A percentile compares a stretch with the other conserved stretches of the same genome.
These are phyloP conservation scores for Neospermospora avenae DNA, from an alignment of 2,329 filamentous ascomycete species.

Conservation along the genomic window DNA sequence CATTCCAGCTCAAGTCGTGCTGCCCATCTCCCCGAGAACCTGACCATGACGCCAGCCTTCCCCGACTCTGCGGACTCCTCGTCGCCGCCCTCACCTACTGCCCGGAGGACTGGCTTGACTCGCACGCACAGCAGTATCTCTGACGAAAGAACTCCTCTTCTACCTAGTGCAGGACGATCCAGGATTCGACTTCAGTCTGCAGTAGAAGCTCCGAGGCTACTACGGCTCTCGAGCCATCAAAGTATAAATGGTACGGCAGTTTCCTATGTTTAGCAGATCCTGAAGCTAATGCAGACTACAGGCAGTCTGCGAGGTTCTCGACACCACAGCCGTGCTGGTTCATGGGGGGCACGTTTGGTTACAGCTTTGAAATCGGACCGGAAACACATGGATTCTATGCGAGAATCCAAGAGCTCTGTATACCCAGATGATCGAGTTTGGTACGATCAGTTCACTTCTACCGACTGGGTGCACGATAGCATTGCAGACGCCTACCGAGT, in stretches of 20 bases:
- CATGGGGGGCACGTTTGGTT: conserved; percentile 59
- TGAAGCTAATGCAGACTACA: conserved; percentile 17
- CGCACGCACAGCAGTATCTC: conserved; percentile 22
- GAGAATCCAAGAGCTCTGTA: conserved; percentile 62
- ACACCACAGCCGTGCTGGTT: conserved; percentile 52
- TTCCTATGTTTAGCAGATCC: background rate
- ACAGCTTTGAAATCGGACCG: conserved; percentile 55
- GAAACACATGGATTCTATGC: conserved; percentile 43
- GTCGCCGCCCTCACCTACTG: conserved; percentile 23
- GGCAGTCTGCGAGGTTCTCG: conserved; percentile 31
- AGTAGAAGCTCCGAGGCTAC: conserved; percentile 15
- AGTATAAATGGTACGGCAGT: conserved; percentile 24
- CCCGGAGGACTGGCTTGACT: conserved; percentile 13
- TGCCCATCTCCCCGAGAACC: conserved; percentile 11
- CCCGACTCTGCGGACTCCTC: conserved; percentile 23
- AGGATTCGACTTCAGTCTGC: conserved; percentile 28
- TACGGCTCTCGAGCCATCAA: conserved; percentile 27
- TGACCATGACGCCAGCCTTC: conserved; percentile 24
- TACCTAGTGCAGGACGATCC: conserved; percentile 27
- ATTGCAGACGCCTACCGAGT: conserved; percentile 91
- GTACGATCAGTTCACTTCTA: conserved; percentile 98
- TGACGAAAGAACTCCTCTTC: conserved; percentile 29
- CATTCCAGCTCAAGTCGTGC: conserved; percentile 10
- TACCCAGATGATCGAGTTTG: conserved; percentile 84
- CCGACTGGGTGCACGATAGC: conserved; percentile 97